phyloP scores from a whole-genome alignment of 345 rosid genomes.

The Garcia nutans region DNA sequence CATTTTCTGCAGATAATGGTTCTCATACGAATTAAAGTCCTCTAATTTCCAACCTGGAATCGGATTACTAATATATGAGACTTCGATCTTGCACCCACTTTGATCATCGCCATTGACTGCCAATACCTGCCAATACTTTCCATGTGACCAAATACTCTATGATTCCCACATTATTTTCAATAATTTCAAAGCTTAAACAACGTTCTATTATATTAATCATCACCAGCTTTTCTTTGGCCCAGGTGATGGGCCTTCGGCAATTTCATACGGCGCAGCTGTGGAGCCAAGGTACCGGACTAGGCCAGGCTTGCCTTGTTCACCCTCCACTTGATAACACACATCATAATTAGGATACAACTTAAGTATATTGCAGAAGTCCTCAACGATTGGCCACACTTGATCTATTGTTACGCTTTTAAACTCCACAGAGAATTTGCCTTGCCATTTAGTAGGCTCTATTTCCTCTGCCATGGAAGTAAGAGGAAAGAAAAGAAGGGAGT shows the following conservation, averaged over 20 bases:
- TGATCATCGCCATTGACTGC: constrained; percentile 19
- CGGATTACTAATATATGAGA: constrained; percentile 65
- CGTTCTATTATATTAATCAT: constrained; percentile 40
- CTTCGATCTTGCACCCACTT: constrained; percentile 49
- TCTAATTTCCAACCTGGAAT: constrained; percentile 51
- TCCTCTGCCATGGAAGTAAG: constrained; percentile 22
- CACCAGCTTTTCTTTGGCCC: constrained; percentile 59
- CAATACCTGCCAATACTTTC: constrained; percentile 37
- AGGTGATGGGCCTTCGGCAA: constrained; percentile 10
- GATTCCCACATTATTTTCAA: constrained; percentile 56
- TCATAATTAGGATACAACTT: constrained; percentile 52
- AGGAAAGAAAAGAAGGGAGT: no score
- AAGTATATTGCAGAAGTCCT: constrained; percentile 63
- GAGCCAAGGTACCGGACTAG: constrained; percentile 52
- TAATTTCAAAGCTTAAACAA: constrained; percentile 57
- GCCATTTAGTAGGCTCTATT: constrained; percentile 43
- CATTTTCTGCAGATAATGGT: constrained; percentile 40
- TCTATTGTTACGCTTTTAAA: constrained; percentile 40
- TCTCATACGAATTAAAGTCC: constrained; percentile 36
- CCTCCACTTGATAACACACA: constrained; percentile 46
- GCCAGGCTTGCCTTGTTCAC: constrained; percentile 52
- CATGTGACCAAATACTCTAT: constrained; percentile 44
- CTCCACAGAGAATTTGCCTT: constrained; percentile 45
- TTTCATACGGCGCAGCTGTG: background rate
- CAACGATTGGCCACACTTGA: constrained; percentile 49